These are phyloP conservation scores for Clathrospora elynae DNA, from an alignment of 2,329 filamentous ascomycete species.

Conservation along the genomic window DNA sequence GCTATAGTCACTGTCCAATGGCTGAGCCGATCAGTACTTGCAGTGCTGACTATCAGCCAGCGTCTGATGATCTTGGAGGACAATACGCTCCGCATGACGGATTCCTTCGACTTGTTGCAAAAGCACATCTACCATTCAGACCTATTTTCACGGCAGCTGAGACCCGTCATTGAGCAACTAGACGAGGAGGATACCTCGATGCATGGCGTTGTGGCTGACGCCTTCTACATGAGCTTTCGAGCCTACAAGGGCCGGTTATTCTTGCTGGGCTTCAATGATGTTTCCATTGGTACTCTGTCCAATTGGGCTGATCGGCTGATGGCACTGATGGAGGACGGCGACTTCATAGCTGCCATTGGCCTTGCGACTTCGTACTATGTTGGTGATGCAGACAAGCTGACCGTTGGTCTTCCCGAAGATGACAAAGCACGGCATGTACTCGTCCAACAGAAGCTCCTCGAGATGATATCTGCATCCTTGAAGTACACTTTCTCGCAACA, in stretches of 20 bases:
- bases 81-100: constrained; percentile 80
- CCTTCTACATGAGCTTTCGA: constrained; percentile 97
- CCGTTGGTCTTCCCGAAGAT: constrained; percentile 90
- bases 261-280: constrained; percentile 88
- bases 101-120: constrained; percentile 88
- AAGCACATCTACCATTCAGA: constrained; percentile 93
- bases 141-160: constrained; percentile 85
- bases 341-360: constrained; percentile 89
- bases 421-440: constrained; percentile 74
- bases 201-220: constrained; percentile 95
- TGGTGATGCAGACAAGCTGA: constrained; percentile 90
- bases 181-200: constrained; percentile 86
- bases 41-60: constrained; percentile 91
- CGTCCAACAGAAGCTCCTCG: constrained; percentile 85
- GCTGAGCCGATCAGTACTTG: constrained; percentile 90
- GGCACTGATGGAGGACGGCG: constrained; percentile 94
- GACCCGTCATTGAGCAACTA: constrained; percentile 81
- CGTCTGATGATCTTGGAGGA: constrained; percentile 92
- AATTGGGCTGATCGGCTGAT: constrained; percentile 97
- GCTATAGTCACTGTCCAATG: constrained; percentile 96
- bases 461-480: constrained; percentile 91
- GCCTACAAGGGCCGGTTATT: constrained; percentile 94
- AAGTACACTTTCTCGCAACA: constrained; percentile 81
- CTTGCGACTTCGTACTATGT: constrained; percentile 91
- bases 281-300: constrained; percentile 87